These are phyloP conservation scores for Monosporascus ibericus DNA, from an alignment of 2,329 filamentous ascomycete genomes.

Conservation along the genomic window DNA sequence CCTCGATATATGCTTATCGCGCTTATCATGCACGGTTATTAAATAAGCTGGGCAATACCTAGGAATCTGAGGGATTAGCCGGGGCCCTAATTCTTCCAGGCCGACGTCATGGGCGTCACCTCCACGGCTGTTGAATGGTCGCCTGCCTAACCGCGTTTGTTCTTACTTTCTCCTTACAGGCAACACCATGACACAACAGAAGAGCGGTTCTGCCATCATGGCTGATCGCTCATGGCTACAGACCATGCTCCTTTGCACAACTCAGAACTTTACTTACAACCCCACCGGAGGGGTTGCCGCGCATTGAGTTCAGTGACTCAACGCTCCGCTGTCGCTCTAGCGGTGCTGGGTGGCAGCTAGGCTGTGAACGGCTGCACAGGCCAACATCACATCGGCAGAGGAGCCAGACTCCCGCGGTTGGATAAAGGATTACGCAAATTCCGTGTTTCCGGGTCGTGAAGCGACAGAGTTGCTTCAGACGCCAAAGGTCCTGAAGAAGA, in stretches of 20 bases:
- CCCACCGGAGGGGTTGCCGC: slow-evolving; percentile 46
- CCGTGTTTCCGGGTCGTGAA: neutral
- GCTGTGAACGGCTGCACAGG: slow-evolving; percentile 6
- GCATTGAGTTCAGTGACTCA: slow-evolving; percentile 29
- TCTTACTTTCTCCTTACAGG: slow-evolving; percentile 8
- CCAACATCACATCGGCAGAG: slow-evolving; percentile 7
- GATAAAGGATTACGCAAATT: neutral
- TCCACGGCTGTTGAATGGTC: neutral
- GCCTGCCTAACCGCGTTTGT: slow-evolving; percentile 10
- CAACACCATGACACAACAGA: slow-evolving; percentile 16
- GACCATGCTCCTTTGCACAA: slow-evolving; percentile 16
- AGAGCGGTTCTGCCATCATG: slow-evolving; percentile 10
- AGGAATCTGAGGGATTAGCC: too few relatives aligned
- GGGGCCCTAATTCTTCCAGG: too few relatives aligned
- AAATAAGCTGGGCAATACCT: too few relatives aligned
- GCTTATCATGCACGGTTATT: too few relatives aligned
- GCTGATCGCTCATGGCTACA: slow-evolving; percentile 7
- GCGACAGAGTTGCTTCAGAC: too few relatives aligned
- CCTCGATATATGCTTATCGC: too few relatives aligned
- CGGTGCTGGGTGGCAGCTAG: slow-evolving; percentile 10
- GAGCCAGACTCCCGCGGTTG: neutral
- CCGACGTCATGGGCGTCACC: too few relatives aligned
- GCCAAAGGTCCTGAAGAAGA: neutral
- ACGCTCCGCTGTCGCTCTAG: slow-evolving; percentile 19
- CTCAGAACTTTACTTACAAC: slow-evolving; percentile 28